A percentile compares a stretch with the other conserved stretches of the same genome.
Conservation (phyloP, 2,329 filamentous ascomycete genomes). For the Aspergillus carbonarius region DNA sequence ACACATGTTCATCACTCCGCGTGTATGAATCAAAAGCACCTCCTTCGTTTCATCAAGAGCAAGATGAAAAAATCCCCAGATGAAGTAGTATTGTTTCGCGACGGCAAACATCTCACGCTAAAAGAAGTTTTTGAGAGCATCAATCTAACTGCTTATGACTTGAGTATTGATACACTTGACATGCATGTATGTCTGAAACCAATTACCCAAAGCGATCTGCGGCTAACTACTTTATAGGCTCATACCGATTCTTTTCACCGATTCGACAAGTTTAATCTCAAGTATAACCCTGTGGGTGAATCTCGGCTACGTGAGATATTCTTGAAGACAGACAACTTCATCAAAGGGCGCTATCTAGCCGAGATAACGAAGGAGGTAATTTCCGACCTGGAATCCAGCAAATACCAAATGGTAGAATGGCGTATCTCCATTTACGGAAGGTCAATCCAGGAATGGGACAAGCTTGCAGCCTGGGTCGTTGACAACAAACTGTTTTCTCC, state of each 20-base stretch:
- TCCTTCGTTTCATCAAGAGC: conserved; percentile 97
- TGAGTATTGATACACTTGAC: conserved; percentile 96
- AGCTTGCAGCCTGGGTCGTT: conserved; percentile 92
- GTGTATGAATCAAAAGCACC: conserved; percentile 99
- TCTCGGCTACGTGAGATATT: conserved; percentile 97
- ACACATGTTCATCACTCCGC: conserved; percentile 99
- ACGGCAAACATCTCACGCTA: conserved; percentile 87
- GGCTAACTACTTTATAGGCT: conserved; percentile 54
- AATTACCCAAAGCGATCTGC: background rate
- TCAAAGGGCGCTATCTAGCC: conserved; percentile 90
- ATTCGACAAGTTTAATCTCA: conserved; percentile 99
- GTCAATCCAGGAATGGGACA: conserved; percentile 93
- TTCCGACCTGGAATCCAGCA: conserved; percentile 93
- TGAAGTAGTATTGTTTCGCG: conserved; percentile 87
- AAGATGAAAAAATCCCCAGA: conserved; percentile 99
- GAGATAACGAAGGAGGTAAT: conserved; percentile 99
- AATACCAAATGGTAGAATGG: conserved; percentile 99
- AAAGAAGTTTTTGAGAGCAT: conserved; percentile 96
- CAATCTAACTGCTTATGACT: conserved; percentile 92
- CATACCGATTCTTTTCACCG: conserved; percentile 98
- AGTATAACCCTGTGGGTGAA: conserved; percentile 97
- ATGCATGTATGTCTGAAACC: conserved; percentile 73
- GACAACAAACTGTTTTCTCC: conserved; percentile 98
- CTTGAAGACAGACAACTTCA: conserved; percentile 97
- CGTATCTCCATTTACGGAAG: conserved; percentile 96